Conservation (phyloP, 495 filamentous ascomycete species). For the Bacidia rubella region DNA sequence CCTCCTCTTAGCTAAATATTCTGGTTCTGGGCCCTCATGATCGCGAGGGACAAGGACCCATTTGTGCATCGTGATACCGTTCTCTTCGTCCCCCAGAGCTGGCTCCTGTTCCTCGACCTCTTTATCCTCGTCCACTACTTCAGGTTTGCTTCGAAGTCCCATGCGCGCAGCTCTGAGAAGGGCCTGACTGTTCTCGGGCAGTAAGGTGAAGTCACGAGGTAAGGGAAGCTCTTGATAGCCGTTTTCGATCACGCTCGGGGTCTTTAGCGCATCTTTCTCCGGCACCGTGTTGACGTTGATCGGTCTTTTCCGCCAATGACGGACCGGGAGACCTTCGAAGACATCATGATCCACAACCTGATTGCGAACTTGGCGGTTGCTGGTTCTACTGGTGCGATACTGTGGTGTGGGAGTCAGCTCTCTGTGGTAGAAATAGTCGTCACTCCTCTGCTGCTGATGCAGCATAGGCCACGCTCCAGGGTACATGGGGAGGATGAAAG, state of each 20-base stretch:
- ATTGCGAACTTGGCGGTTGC: slow-evolving; percentile 56
- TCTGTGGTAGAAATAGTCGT: neutral
- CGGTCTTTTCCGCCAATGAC: slow-evolving; percentile 70
- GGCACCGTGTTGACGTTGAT: slow-evolving; percentile 56
- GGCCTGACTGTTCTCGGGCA: slow-evolving; percentile 65
- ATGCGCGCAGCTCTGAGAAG: slow-evolving; percentile 69
- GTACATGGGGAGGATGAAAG: neutral
- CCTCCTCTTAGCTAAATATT: slow-evolving; percentile 77
- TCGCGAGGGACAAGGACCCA: slow-evolving; percentile 72
- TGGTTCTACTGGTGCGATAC: slow-evolving; percentile 46
- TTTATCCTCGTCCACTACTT: slow-evolving; percentile 24
- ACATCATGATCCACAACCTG: slow-evolving; percentile 82
- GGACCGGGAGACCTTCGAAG: slow-evolving; percentile 85
- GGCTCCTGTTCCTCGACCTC: slow-evolving; percentile 38
- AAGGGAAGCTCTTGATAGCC: slow-evolving; percentile 51
- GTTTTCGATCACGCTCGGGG: slow-evolving; percentile 42
- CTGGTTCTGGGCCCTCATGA: slow-evolving; percentile 57
- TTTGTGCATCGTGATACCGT: slow-evolving; percentile 28
- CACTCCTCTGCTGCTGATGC: neutral
- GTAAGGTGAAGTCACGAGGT: slow-evolving; percentile 74
- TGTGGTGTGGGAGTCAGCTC: slow-evolving; percentile 16
- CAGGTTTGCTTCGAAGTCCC: slow-evolving; percentile 28
- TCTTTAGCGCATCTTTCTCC: slow-evolving; percentile 32
- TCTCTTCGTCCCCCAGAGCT: slow-evolving; percentile 26
- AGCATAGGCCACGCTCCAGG: neutral